These are phyloP conservation scores for Exophiala phaeomuriformis DNA, from an alignment of 2,329 filamentous ascomycete genomes.

Conservation along the genomic window DNA sequence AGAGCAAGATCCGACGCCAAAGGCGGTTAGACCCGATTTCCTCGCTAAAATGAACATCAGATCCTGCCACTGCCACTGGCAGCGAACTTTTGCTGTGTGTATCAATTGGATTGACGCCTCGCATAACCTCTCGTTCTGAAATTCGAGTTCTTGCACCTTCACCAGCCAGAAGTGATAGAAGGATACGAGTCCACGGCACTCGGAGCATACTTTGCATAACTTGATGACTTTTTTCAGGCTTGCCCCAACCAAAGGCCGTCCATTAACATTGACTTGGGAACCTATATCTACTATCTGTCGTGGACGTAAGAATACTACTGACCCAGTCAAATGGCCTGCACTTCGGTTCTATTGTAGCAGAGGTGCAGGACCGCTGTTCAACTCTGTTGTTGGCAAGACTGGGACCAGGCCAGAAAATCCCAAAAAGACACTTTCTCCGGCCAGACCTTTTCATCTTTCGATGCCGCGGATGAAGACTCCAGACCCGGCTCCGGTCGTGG, in stretches of 20 bases:
- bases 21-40: background rate
- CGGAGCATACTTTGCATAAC: background rate
- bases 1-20: background rate
- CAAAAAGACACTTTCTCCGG: background rate
- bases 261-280: background rate
- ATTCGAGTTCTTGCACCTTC: background rate
- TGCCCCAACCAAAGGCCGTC: background rate
- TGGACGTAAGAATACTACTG: background rate
- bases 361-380: background rate
- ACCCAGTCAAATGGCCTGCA: background rate
- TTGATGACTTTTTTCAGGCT: background rate
- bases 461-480: constrained; percentile 6
- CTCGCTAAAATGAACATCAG: background rate
- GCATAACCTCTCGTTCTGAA: background rate
- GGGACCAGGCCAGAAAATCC: background rate
- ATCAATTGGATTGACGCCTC: background rate
- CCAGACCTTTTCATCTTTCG: background rate
- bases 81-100: too few species aligned
- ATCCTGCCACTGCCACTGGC: background rate
- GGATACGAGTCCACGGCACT: too few species aligned
- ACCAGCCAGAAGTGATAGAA: background rate
- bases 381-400: background rate
- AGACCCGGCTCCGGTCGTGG: background rate
- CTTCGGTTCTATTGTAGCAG: background rate
- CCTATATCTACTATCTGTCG: background rate